Percentiles rank a stretch among this genome's conserved stretches.
Evolutionary conservation across 345 rosid species (phyloP).

Genomic region (Hypericum perforatum): DNA sequence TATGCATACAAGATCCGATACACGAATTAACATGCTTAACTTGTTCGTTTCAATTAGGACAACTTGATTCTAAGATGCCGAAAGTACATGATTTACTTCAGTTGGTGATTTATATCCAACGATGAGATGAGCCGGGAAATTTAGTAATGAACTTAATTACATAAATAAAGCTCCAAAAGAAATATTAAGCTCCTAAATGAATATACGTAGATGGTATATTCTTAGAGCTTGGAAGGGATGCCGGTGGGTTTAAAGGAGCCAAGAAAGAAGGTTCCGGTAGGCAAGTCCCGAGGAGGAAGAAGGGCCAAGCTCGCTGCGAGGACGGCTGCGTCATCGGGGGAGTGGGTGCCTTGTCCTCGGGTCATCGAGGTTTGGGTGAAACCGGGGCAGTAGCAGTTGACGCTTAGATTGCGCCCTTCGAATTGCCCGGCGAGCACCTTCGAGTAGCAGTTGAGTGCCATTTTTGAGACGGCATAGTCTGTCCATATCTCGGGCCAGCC

Average conservation of each 20-base stretch:
- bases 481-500: constrained; percentile 88
- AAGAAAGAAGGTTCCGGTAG: constrained; percentile 46
- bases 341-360: constrained; percentile 52
- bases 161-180: too few species aligned
- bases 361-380: constrained; percentile 83
- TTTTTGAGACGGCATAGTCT: constrained; percentile 76
- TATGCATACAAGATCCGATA: too few species aligned
- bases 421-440: constrained; percentile 43
- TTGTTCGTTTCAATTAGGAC: too few species aligned
- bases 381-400: constrained; percentile 79
- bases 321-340: constrained; percentile 49
- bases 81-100: too few species aligned
- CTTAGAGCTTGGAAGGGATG: constrained; percentile 28
- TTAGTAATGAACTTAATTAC: too few species aligned
- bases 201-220: too few species aligned
- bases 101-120: too few species aligned
- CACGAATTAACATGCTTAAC: too few species aligned
- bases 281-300: constrained; percentile 38
- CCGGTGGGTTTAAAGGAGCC: constrained; percentile 20
- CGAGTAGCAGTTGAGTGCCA: constrained; percentile 72
- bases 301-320: constrained; percentile 33
- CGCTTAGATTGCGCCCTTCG: constrained; percentile 28
- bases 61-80: too few species aligned
- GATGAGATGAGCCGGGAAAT: too few species aligned
- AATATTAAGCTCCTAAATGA: too few species aligned